phyloP scores from a whole-genome alignment of 495 filamentous ascomycete genomes.

The Sabuloglossum arenarium region DNA sequence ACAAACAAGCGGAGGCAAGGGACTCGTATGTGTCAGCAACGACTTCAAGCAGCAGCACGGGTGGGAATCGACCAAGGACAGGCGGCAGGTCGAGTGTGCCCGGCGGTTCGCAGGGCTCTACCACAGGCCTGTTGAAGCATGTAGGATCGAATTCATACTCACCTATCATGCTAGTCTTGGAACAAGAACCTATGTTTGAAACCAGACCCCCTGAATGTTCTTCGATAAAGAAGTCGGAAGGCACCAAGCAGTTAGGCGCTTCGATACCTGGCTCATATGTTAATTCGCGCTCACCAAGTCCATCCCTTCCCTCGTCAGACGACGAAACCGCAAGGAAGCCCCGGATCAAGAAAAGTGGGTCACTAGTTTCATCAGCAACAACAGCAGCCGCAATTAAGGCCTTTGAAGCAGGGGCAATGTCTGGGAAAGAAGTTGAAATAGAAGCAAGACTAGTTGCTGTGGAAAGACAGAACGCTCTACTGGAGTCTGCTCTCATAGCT shows the following conservation, averaged over 20 bases:
- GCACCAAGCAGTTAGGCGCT: neutral
- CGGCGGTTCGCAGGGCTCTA: neutral
- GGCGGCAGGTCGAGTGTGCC: neutral
- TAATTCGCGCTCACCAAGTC: neutral
- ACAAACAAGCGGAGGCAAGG: neutral
- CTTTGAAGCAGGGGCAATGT: neutral
- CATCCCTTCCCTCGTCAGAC: neutral
- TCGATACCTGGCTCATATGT: neutral
- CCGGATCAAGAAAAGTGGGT: neutral
- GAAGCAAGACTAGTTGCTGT: neutral
- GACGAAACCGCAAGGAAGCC: neutral
- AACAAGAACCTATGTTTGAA: neutral
- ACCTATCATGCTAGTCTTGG: neutral
- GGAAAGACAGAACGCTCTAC: conserved; percentile 4
- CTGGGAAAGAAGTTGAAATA: neutral
- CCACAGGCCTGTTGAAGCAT: neutral
- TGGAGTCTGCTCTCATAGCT: conserved; percentile 1
- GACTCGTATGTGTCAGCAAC: neutral
- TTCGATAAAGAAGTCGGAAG: neutral
- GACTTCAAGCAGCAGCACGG: neutral
- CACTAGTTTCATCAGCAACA: neutral
- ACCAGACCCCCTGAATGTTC: neutral
- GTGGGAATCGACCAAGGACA: neutral
- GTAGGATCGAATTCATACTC: neutral
- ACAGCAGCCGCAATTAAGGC: neutral